A percentile compares a stretch with the other conserved stretches of the same genome.
phyloP scores from a whole-genome alignment of 2,329 filamentous ascomycete genomes.

The Penicillium sp. region DNA sequence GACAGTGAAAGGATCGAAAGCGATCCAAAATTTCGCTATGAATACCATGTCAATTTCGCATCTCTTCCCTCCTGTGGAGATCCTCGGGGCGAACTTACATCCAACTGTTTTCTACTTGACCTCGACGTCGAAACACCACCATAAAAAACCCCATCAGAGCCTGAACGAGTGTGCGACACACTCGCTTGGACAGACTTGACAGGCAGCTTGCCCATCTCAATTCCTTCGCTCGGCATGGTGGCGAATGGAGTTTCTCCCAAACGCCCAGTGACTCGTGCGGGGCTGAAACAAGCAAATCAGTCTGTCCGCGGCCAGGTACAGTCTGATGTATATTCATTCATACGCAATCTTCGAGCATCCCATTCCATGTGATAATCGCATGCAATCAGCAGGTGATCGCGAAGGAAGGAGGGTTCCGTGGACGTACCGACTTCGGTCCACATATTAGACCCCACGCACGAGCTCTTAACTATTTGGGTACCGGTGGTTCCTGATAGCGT shows the following conservation, averaged over 20 bases:
- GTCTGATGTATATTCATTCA: background rate
- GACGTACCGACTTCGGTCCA: background rate
- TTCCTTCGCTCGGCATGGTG: slow-evolving; percentile 7
- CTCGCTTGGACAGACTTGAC: slow-evolving; percentile 5
- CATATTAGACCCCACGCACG: slow-evolving; percentile 5
- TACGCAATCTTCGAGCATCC: background rate
- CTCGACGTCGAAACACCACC: slow-evolving; percentile 12
- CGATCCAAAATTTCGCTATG: slow-evolving; percentile 15
- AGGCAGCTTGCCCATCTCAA: slow-evolving; percentile 7
- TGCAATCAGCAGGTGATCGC: background rate
- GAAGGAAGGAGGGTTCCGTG: background rate
- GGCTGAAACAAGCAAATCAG: background rate
- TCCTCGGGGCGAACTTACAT: slow-evolving; percentile 7
- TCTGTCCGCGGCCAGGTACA: background rate
- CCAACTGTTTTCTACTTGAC: slow-evolving; percentile 13
- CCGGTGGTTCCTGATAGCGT: background rate
- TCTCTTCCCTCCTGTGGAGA: background rate
- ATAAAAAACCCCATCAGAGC: slow-evolving; percentile 6
- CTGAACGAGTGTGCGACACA: slow-evolving; percentile 4
- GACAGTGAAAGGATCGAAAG: slow-evolving; percentile 15
- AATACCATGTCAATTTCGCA: background rate
- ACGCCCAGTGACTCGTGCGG: background rate
- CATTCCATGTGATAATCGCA: background rate
- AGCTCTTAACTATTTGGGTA: slow-evolving; percentile 9
- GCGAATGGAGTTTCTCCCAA: background rate